Percentiles rank a stretch among this genome's conserved stretches.
These are phyloP conservation scores for Moniliella sp. DNA, from an alignment of 1,284 basidiomycete genomes.

Conservation along the genomic window DNA sequence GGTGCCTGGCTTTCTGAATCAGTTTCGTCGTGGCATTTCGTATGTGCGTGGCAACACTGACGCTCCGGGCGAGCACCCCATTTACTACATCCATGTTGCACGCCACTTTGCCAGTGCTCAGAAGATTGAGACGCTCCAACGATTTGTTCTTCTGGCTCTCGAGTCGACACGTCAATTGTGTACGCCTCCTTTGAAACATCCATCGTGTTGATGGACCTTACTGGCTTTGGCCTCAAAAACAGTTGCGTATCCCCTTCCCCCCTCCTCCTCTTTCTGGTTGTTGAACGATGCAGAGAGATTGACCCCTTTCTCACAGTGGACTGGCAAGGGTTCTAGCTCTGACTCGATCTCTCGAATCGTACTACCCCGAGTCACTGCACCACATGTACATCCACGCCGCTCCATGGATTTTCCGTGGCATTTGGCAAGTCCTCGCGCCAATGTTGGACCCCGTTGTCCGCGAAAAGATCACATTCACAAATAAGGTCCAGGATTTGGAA, in stretches of 20 bases:
- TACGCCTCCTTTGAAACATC: constrained; percentile 28
- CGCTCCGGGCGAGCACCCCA: constrained; percentile 22
- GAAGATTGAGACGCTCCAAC: constrained; percentile 29
- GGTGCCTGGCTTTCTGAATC: constrained; percentile 31
- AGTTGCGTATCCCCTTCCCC: constrained; percentile 9
- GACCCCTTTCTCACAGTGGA: no score
- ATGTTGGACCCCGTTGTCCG: constrained; percentile 31
- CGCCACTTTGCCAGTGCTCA: constrained; percentile 31
- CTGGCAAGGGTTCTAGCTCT: constrained; percentile 31
- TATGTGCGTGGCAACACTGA: constrained; percentile 31
- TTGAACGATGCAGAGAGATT: no score
- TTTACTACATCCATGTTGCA: constrained; percentile 32
- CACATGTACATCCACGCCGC: constrained; percentile 31
- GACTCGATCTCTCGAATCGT: constrained; percentile 31
- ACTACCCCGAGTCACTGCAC: constrained; percentile 32
- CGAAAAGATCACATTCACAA: constrained; percentile 32
- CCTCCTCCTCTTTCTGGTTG: no score
- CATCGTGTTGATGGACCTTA: constrained; percentile 29
- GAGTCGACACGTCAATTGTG: constrained; percentile 24
- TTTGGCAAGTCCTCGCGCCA: constrained; percentile 31
- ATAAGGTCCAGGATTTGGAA: constrained; percentile 22
- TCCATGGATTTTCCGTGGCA: constrained; percentile 33
- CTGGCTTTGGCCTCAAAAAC: constrained; percentile 32
- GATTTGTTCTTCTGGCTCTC: constrained; percentile 30
- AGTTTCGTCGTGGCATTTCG: constrained; percentile 33